Conservation (phyloP, 768 basidiomycete species). For the Galerina marginata region DNA sequence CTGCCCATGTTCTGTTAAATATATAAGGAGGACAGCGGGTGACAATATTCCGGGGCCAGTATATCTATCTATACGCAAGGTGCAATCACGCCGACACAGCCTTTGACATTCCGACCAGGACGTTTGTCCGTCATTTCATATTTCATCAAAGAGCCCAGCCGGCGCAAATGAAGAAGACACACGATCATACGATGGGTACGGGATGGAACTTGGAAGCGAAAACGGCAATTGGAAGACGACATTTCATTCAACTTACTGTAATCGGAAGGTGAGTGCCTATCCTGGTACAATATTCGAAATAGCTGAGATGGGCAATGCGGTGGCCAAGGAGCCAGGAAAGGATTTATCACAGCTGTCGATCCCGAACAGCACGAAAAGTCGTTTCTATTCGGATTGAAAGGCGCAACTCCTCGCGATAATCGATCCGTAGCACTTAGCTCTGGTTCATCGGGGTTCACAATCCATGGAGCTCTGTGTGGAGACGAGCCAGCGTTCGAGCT, state of each 20-base stretch:
- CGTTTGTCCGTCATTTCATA: not conserved
- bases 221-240: not conserved
- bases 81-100: not conserved
- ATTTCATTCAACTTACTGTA: conserved; percentile 14
- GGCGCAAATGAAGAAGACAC: conserved; percentile 12
- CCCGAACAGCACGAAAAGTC: too few species aligned
- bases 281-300: not conserved
- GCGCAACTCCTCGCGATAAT: conserved; percentile 1
- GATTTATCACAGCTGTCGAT: too few species aligned
- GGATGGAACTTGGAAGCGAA: not conserved
- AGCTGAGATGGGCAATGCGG: not conserved
- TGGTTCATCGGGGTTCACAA: not conserved
- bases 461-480: conserved; percentile 7
- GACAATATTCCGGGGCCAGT: not conserved
- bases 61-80: not conserved
- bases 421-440: not conserved
- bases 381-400: not conserved
- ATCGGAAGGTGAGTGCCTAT: conserved; percentile 1
- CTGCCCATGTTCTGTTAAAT: not conserved
- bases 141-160: not conserved
- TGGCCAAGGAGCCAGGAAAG: not conserved
- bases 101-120: not conserved
- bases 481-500: conserved; percentile 3
- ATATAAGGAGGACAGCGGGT: not conserved
- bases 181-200: not conserved